These are phyloP conservation scores for Ustilago tritici DNA, from an alignment of 1,284 basidiomycete genomes.

Conservation along the genomic window DNA sequence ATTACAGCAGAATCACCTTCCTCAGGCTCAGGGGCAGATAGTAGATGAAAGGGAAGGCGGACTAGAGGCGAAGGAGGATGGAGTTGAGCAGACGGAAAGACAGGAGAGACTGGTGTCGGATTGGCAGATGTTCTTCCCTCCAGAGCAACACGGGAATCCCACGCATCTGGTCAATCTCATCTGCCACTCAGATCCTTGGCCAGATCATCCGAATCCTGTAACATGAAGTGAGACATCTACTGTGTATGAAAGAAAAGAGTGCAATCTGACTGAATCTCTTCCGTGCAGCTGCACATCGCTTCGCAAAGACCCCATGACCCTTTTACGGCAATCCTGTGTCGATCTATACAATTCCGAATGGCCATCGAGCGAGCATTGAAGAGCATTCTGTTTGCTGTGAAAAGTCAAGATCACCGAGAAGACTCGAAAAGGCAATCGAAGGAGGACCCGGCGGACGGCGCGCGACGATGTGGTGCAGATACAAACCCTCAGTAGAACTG, in stretches of 20 bases:
- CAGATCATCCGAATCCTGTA: conserved; percentile 32
- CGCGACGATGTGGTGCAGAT: neutral
- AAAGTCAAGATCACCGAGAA: neutral
- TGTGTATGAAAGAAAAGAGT: neutral
- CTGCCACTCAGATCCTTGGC: conserved; percentile 39
- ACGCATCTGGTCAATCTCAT: conserved; percentile 31
- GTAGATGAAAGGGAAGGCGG: neutral
- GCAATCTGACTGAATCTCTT: neutral
- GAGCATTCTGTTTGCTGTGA: neutral
- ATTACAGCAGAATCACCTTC: conserved; percentile 28
- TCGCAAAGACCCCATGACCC: conserved; percentile 7
- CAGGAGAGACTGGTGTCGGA: conserved; percentile 13
- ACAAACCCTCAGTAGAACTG: neutral
- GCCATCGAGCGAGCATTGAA: neutral
- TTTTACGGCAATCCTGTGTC: neutral
- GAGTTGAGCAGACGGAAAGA: neutral
- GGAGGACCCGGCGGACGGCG: no score
- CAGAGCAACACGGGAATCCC: conserved; percentile 19
- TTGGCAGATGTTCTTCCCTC: conserved; percentile 43
- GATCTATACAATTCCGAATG: neutral
- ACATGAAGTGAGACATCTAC: neutral
- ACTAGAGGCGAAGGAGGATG: neutral
- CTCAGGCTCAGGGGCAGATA: neutral
- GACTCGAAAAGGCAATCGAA: neutral
- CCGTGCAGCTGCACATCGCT: conserved; percentile 8